These are phyloP conservation scores for Nidularia pulvinata DNA, from an alignment of 768 basidiomycete genomes.

Conservation along the genomic window DNA sequence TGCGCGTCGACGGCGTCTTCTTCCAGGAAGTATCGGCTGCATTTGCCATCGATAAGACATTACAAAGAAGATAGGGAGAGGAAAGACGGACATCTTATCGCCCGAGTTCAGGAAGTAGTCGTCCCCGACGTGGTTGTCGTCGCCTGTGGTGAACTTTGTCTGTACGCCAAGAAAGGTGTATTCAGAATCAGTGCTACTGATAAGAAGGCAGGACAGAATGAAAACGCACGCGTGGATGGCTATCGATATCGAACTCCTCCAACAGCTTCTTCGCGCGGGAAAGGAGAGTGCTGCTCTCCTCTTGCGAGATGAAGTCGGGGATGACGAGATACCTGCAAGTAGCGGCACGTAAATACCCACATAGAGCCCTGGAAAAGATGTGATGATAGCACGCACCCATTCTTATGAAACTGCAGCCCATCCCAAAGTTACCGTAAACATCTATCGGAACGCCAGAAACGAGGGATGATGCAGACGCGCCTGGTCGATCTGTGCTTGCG, in stretches of 20 bases:
- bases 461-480: conserved; percentile 22
- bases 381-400: conserved; percentile 19
- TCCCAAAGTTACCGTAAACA: background rate
- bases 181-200: background rate
- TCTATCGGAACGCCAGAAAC: background rate
- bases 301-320: conserved; percentile 64
- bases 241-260: conserved; percentile 71
- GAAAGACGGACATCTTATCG: conserved; percentile 71
- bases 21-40: conserved; percentile 86
- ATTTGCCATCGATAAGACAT: background rate
- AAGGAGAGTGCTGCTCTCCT: conserved; percentile 63
- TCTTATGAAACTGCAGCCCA: conserved; percentile 19
- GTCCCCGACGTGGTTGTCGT: conserved; percentile 82
- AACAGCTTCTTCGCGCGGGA: conserved; percentile 74
- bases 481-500: conserved; percentile 57
- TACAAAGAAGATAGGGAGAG: background rate
- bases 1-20: conserved; percentile 75
- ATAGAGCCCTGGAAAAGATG: background rate
- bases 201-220: background rate
- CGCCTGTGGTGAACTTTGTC: conserved; percentile 90
- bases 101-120: conserved; percentile 92
- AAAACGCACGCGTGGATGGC: conserved; percentile 74
- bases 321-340: conserved; percentile 73
- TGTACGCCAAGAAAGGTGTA: conserved; percentile 20
- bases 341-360: conserved; percentile 2